A percentile compares a stretch with the other conserved stretches of the same genome.
Evolutionary conservation across 1,139 yeast species (phyloP).

Genomic region (Saccharomyces hybrid): DNA sequence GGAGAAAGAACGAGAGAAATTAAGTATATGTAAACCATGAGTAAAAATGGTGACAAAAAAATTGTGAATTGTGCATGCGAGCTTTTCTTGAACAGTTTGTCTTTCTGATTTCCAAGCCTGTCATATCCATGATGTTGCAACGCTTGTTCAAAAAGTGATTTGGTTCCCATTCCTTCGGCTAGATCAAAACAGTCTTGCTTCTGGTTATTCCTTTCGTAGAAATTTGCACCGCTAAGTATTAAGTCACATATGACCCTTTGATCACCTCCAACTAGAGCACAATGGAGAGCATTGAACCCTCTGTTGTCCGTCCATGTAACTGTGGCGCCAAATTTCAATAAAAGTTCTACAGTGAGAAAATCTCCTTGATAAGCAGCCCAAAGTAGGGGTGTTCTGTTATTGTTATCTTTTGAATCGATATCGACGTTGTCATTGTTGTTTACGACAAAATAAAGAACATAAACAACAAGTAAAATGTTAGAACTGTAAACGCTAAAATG

Average conservation of each 20-base stretch:
- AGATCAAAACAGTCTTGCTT: slow-evolving; percentile 58
- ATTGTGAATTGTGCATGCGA: slow-evolving; percentile 49
- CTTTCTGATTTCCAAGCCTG: slow-evolving; percentile 23
- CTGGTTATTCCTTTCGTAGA: slow-evolving; percentile 46
- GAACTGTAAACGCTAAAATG: slow-evolving; percentile 84
- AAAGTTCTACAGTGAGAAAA: slow-evolving; percentile 57
- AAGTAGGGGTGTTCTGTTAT: slow-evolving; percentile 66
- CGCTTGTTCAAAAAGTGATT: slow-evolving; percentile 44
- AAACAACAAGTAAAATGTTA: slow-evolving; percentile 71
- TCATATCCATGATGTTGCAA: slow-evolving; percentile 1
- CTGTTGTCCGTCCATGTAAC: slow-evolving; percentile 50
- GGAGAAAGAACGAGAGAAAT: slow-evolving; percentile 26
- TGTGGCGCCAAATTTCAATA: slow-evolving; percentile 66
- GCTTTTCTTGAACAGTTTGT: slow-evolving; percentile 33
- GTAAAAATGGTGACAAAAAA: slow-evolving; percentile 52
- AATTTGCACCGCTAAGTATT: slow-evolving; percentile 60
- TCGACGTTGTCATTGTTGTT: slow-evolving; percentile 7
- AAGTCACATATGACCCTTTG: slow-evolving; percentile 35
- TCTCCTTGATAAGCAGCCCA: slow-evolving; percentile 97
- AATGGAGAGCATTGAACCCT: slow-evolving; percentile 71
- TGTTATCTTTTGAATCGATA: slow-evolving; percentile 8
- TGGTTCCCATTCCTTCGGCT: slow-evolving; percentile 67
- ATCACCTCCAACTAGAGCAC: slow-evolving; percentile 74
- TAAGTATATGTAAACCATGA: slow-evolving; percentile 41
- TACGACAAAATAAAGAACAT: slow-evolving; percentile 43